Evolutionary conservation across 768 basidiomycete species (phyloP), one percentile per base, ranked within the genome.

Genomic region (Butyriboletus loyo): DNA sequence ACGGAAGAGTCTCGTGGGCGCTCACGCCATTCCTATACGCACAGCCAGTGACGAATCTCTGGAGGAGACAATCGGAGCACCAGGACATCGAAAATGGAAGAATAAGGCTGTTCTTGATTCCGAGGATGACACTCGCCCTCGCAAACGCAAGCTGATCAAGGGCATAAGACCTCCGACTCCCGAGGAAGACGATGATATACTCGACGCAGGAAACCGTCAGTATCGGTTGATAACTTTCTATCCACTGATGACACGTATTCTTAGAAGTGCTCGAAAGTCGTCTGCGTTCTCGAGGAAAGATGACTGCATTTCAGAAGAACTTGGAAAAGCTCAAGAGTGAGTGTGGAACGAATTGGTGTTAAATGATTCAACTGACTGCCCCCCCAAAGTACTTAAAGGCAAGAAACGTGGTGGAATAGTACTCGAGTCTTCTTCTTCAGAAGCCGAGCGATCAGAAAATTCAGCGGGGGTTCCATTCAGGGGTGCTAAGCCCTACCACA

Each of bases 261-360:
- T 7, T 54, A 90, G 86, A 73, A 47, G 86, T 92, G 27, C 70
- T 92, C 36, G 74, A 84, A 24, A 72, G 70, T 7, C 83, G 89
- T 39, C 67, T 92, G 28, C 83, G 90, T 32, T 65, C 70, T 25
- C 79, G 87, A 28, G 72, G 75, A 52, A 88, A 81, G 67, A 75
- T 77, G 65, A 78, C 84, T 14, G 55, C 67, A 6, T 91, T 81
- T 64, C 85, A 84, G 57, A 77, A 75, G 63, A 85, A 80, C 54
- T 66, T 91, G 14, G 84, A 87, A 55, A 83, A 75, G 55, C 60
- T 90, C 46, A 87, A 81, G 70, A 74, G 89, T 92, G 22, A 50
- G 64, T 43, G 7, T 21, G 13, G 22, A 34, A 15, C 2, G 21
- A 38, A 19, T 27, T 14, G n/a, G 19, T 37, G 19, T 40, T 42